Percentiles rank a stretch among this genome's conserved stretches.
Conservation (phyloP, 352 stramenopile genomes). For the Globisporangium cylindrosporum region DNA sequence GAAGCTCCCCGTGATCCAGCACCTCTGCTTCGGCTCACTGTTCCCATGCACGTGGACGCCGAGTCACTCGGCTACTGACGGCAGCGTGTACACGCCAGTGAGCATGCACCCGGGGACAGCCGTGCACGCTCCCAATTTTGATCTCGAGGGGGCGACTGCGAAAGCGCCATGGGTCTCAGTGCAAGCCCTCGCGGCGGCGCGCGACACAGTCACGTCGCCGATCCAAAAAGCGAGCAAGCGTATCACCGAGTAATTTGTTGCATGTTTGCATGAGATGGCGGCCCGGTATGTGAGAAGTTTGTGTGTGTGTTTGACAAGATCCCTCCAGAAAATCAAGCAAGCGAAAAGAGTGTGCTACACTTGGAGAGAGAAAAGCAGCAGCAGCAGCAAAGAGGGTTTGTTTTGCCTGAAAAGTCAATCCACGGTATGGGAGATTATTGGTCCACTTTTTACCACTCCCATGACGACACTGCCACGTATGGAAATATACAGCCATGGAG, state of each 20-base stretch:
- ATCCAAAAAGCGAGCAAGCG: constrained; percentile 16
- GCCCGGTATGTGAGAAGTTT: not conserved
- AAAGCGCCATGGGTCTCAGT: constrained; percentile 71
- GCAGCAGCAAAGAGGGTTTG: not conserved
- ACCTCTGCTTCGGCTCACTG: constrained; percentile 96
- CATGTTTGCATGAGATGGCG: not conserved
- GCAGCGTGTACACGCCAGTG: constrained; percentile 30
- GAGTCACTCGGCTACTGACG: constrained; percentile 46
- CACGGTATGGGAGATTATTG: not conserved
- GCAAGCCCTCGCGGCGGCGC: constrained; percentile 39
- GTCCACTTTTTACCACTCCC: not conserved
- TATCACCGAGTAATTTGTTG: constrained; percentile 1
- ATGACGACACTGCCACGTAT: not conserved
- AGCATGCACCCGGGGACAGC: constrained; percentile 51
- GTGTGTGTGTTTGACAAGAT: not conserved
- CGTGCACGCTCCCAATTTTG: constrained; percentile 67
- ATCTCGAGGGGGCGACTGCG: constrained; percentile 51
- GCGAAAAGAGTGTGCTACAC: not conserved
- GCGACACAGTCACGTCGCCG: constrained; percentile 55
- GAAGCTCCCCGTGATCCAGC: constrained; percentile 98
- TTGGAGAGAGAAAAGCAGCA: not conserved
- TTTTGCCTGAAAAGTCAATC: not conserved
- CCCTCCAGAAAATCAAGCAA: not conserved
- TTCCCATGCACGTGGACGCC: constrained; percentile 85
- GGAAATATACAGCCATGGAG: not conserved